phyloP scores from a whole-genome alignment of 139 green algal genomes.

The Picochlorum sp. region DNA sequence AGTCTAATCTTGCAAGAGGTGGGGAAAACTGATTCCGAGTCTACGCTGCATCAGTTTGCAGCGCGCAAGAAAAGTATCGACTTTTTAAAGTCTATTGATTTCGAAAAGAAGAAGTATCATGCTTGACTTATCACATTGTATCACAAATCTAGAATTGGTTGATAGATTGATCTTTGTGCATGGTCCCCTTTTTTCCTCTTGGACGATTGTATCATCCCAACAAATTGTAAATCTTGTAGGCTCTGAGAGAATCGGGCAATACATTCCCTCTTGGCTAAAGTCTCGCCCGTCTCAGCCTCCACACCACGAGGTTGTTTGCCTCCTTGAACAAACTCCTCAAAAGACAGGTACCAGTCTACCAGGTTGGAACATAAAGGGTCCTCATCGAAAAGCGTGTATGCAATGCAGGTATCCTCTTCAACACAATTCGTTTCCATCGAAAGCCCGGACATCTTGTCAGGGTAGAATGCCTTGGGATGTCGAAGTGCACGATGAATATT shows the following conservation, averaged over 20 bases:
- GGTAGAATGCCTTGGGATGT: not conserved
- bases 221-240: slow-evolving; percentile 33
- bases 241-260: slow-evolving; percentile 38
- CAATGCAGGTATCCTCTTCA: slow-evolving; percentile 31
- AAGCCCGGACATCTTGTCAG: not conserved
- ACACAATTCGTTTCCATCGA: not conserved
- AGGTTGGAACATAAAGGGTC: slow-evolving; percentile 28
- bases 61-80: not conserved
- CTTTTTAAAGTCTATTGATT: not conserved
- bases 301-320: not conserved
- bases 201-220: slow-evolving; percentile 34
- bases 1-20: not conserved
- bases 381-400: slow-evolving; percentile 35
- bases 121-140: not conserved
- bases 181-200: slow-evolving; percentile 24
- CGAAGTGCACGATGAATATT: slow-evolving; percentile 32
- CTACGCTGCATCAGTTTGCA: too few relatives aligned
- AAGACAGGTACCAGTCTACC: slow-evolving; percentile 41
- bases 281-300: not conserved
- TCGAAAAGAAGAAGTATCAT: not conserved
- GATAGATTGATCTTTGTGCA: slow-evolving; percentile 30
- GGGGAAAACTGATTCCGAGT: too few relatives aligned
- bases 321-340: slow-evolving; percentile 14
- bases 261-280: not conserved
- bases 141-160: slow-evolving; percentile 5